Evolutionary conservation across 345 rosid genomes (phyloP), one percentile per base, ranked within the genome.

Genomic region (Sonneratia caseolaris): DNA sequence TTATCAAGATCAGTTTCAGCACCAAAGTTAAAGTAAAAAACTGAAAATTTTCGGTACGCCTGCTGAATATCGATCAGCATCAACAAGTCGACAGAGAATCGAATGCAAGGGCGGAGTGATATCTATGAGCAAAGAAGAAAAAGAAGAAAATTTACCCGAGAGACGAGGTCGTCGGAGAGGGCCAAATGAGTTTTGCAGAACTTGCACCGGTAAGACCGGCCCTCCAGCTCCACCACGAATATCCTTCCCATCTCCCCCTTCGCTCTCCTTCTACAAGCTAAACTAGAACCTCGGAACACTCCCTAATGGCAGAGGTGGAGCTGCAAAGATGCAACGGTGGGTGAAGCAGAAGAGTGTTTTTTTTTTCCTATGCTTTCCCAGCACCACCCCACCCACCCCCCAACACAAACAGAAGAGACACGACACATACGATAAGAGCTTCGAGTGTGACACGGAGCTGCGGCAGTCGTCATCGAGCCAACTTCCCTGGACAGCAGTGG

Each of bases 151-250:
- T 53, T 68, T 82, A 91, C 98, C 87, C 73, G 73, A 47, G 97
- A 91, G 67, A 84, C 79, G 71, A 93, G 84, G 75, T 93, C 92
- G 73, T 80, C 74, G 53, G 84, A 88, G 76, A 85, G 86, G 74
- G 98, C 93, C 7, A 93, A 84, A 81, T 91, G 97, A 76, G 98
- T 89, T 73, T 78, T 81, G 67, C 98, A 93, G 68, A 80, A 88
- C 86, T 85, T 91, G 96, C 98, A 93, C 79, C 88, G 84, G 84
- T 91, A 93, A 76, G 91, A 82, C 82, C 96, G 84, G 71, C 98
- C 98, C 35, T 91, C 96, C n/a, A 89, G 83, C 81, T 93, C 97
- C 81, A 93, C 96, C 86, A 82, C 84, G 73, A 84, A 93, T 71
- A 89, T 70, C 83, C 93, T 93, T 74, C 93, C 97, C 98, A 93